Percentiles rank a stretch among this genome's conserved stretches.
phyloP scores from a whole-genome alignment of 495 filamentous ascomycete genomes.

The Tuber indicum region DNA sequence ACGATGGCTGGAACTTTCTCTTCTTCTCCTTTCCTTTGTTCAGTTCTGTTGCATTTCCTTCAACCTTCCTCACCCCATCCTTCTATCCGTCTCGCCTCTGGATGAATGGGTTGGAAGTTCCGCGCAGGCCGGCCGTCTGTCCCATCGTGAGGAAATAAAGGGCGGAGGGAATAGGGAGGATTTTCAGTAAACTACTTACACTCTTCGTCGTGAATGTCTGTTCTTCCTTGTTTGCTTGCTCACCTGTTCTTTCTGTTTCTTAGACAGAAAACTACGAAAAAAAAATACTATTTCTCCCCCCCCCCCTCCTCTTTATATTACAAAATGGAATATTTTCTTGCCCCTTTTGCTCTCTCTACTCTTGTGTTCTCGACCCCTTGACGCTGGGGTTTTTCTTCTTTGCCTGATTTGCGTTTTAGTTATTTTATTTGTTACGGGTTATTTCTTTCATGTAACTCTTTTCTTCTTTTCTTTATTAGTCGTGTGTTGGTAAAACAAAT shows the following conservation, averaged over 20 bases:
- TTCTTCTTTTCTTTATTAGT: not conserved
- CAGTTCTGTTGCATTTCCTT: conserved; percentile 41
- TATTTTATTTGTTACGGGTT: not conserved
- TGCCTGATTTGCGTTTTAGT: not conserved
- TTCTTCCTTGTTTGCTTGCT: not conserved
- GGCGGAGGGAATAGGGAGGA: not conserved
- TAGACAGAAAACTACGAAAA: conserved; percentile 4
- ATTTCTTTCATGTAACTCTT: not conserved
- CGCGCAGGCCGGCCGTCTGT: conserved; percentile 18
- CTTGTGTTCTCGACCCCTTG: not conserved
- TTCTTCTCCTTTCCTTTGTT: conserved; percentile 16
- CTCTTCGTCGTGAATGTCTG: not conserved
- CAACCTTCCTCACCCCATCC: conserved; percentile 3
- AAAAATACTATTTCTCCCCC: not conserved
- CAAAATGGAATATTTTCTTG: not conserved
- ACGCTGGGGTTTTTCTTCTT: not conserved
- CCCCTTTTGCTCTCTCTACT: not conserved
- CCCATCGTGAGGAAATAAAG: conserved; percentile 14
- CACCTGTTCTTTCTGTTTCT: not conserved
- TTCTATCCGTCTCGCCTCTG: not conserved
- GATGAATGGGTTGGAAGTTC: not conserved
- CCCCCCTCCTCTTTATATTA: not conserved
- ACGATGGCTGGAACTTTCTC: conserved; percentile 5
- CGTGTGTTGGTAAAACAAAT: not conserved
- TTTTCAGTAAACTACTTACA: not conserved